Conservation (phyloP, 1,139 yeast species). For the Lodderomyces margitis region DNA sequence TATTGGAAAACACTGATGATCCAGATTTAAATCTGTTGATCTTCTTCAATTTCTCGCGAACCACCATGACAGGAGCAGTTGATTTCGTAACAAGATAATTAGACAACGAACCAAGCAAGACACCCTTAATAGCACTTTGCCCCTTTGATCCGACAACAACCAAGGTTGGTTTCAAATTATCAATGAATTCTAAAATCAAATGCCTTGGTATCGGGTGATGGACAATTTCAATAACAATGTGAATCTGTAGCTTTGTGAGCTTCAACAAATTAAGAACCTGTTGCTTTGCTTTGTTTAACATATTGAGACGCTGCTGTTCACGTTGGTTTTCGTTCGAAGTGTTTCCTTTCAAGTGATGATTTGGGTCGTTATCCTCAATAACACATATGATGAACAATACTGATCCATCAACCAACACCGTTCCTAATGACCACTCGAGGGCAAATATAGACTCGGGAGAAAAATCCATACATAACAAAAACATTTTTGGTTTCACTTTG, state of each 20-base stretch:
- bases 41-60: conserved; percentile 77
- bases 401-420: conserved; percentile 81
- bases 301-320: conserved; percentile 52
- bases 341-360: conserved; percentile 44
- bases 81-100: conserved; percentile 76
- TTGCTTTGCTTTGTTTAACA: conserved; percentile 62
- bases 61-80: conserved; percentile 88
- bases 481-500: conserved; percentile 61
- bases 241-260: conserved; percentile 73
- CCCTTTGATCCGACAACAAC: conserved; percentile 85
- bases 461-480: conserved; percentile 75
- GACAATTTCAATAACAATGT: conserved; percentile 70
- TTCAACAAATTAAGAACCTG: conserved; percentile 58
- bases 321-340: conserved; percentile 40
- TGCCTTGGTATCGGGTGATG: conserved; percentile 90
- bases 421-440: conserved; percentile 86
- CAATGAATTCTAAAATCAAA: conserved; percentile 76
- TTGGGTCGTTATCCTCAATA: conserved; percentile 61
- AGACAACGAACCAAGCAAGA: conserved; percentile 69
- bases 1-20: conserved; percentile 46
- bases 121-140: conserved; percentile 72
- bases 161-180: conserved; percentile 76
- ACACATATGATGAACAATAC: conserved; percentile 79
- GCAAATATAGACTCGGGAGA: conserved; percentile 87
- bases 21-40: conserved; percentile 58